These are phyloP conservation scores for Penicillium fuscoglaucum DNA, from an alignment of 2,329 filamentous ascomycete genomes.

Conservation along the genomic window DNA sequence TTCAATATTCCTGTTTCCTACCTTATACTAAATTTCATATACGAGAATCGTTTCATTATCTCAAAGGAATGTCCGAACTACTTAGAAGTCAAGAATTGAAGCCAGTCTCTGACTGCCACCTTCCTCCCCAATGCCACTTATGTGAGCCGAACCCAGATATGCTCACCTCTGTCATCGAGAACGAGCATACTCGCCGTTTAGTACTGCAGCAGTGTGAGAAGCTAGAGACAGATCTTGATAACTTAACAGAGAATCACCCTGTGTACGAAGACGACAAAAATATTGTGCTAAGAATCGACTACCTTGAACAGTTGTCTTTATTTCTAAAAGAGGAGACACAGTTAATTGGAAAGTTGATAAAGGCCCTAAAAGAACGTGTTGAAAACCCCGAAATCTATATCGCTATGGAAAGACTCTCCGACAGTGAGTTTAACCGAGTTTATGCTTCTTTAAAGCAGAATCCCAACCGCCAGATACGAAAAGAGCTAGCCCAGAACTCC, in stretches of 20 bases:
- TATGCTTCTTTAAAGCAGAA: background rate
- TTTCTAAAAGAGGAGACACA: constrained; percentile 1
- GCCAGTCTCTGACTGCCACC: constrained; percentile 5
- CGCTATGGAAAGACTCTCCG: background rate
- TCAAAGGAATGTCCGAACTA: constrained; percentile 9
- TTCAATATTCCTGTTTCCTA: background rate
- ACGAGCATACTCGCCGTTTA: constrained; percentile 4
- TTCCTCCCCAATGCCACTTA: constrained; percentile 7
- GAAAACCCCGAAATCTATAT: background rate
- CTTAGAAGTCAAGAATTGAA: constrained; percentile 9
- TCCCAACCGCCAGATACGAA: background rate
- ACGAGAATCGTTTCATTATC: constrained; percentile 8
- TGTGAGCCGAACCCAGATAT: constrained; percentile 6
- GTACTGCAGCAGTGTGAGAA: background rate
- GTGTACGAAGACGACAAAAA: background rate
- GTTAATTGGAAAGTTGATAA: background rate
- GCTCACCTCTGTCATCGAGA: constrained; percentile 13
- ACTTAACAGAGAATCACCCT: background rate
- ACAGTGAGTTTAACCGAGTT: background rate
- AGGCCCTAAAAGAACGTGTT: constrained; percentile 1
- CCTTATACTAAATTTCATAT: background rate
- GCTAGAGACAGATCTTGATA: background rate
- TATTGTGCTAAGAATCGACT: background rate
- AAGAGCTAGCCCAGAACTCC: background rate
- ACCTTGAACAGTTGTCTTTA: background rate